A percentile compares a stretch with the other conserved stretches of the same genome.
These are phyloP conservation scores for Tolypocladium paradoxum DNA, from an alignment of 2,329 filamentous ascomycete species.

Conservation along the genomic window DNA sequence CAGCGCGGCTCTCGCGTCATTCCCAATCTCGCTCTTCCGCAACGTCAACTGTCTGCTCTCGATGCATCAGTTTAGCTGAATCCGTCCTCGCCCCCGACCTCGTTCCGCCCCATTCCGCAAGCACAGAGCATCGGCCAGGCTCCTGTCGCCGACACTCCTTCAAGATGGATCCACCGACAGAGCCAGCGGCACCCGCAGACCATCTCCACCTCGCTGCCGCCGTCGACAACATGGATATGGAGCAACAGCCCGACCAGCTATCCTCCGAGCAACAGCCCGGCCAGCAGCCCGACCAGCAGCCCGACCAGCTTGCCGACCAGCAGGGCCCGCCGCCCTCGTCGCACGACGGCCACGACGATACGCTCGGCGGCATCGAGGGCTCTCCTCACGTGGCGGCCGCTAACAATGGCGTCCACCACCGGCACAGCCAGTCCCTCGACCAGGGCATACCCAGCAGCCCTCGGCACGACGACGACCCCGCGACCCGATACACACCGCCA, in stretches of 20 bases:
- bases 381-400: constrained; percentile 28
- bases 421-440: constrained; percentile 39
- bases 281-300: neutral
- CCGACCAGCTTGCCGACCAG: neutral
- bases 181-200: constrained; percentile 12
- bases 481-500: constrained; percentile 34
- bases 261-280: neutral
- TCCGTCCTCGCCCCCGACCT: neutral
- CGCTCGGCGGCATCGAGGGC: constrained; percentile 37
- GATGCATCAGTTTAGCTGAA: constrained; percentile 1
- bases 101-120: neutral
- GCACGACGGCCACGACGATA: constrained; percentile 35
- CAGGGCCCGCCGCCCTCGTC: constrained; percentile 8
- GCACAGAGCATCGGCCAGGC: neutral
- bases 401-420: constrained; percentile 29
- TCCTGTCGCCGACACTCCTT: constrained; percentile 4
- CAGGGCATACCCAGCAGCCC: constrained; percentile 31
- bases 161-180: constrained; percentile 43
- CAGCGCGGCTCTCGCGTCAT: neutral
- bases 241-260: constrained; percentile 6
- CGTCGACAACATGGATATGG: constrained; percentile 39
- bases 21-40: neutral
- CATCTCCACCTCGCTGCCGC: constrained; percentile 23
- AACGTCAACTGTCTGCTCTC: neutral
- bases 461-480: constrained; percentile 32